Evolutionary conservation across 1,284 basidiomycete genomes (phyloP), one percentile per base, ranked within the genome.

Genomic region (Cystobasidium pallidum): DNA sequence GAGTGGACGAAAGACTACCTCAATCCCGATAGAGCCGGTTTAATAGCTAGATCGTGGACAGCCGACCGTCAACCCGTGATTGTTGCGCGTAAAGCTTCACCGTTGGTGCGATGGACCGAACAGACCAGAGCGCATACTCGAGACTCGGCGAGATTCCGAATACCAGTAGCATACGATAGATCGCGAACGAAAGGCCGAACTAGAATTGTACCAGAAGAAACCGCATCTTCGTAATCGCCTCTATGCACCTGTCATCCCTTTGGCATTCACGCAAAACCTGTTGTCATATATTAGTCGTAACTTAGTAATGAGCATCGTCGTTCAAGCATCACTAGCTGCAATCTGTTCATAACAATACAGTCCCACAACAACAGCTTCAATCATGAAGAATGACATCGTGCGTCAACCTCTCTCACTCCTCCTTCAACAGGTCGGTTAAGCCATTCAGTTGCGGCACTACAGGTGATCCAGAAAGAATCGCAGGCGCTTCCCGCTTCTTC

Each of bases 331-430:
- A 51, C 6, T 26, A 51, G 49, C 26, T 10, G 49, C 49, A 51
- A 51, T 32, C 11, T n/a, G 51, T 54, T 26, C 17, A 54, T 54
- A 55, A n/a, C 54, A 55, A 55, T 54, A 54, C 21, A 47, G n/a
- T 47, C 45, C 4, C 19, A n/a, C n/a, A n/a, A n/a, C n/a, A n/a
- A n/a, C n/a, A n/a, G n/a, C n/a, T n/a, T n/a, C n/a, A n/a, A n/a
- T n/a, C n/a, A n/a, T n/a, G n/a, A n/a, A n/a, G n/a, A n/a, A n/a
- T n/a, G n/a, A n/a, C n/a, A n/a, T n/a, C n/a, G n/a, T n/a, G n/a
- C n/a, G n/a, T n/a, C n/a, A n/a, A n/a, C n/a, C n/a, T n/a, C n/a
- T n/a, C n/a, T 28, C 21, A 41, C 26, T 62, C 58, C n/a, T 45
- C 59, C 21, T 43, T 49, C 26, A 49, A 26, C 19, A 43, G 54